Evolutionary conservation across 2,329 filamentous ascomycete species (phyloP).

Genomic region (Cytospora chrysosperma): DNA sequence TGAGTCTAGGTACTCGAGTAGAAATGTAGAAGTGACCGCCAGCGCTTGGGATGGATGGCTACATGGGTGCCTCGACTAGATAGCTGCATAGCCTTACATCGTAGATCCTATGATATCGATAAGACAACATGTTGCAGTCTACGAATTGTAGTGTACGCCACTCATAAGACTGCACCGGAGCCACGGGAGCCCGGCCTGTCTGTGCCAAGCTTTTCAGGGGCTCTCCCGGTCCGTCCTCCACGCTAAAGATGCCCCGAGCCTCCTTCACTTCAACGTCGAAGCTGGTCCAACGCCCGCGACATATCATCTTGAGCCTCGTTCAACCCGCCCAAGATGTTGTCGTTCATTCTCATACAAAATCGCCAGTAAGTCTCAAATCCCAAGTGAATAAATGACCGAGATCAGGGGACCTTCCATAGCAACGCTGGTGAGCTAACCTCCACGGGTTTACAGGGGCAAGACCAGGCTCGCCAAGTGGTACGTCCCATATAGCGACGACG

Average conservation of each 20-base stretch:
- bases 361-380: conserved; percentile 61
- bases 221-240: conserved; percentile 8
- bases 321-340: conserved; percentile 56
- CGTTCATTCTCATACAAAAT: conserved; percentile 88
- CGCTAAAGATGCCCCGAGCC: conserved; percentile 18
- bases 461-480: conserved; percentile 99
- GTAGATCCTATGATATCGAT: no score
- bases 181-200: not conserved
- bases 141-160: not conserved
- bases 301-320: conserved; percentile 15
- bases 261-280: conserved; percentile 19
- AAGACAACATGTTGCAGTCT: no score
- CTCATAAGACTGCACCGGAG: not conserved
- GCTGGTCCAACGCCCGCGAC: not conserved
- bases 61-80: not conserved
- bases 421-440: conserved; percentile 14
- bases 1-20: no score
- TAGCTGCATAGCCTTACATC: not conserved
- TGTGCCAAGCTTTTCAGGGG: conserved; percentile 17
- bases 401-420: not conserved
- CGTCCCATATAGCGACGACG: conserved; percentile 95
- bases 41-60: not conserved
- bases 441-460: conserved; percentile 69
- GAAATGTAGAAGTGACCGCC: not conserved
- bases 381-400: no score